Evolutionary conservation across 345 rosid genomes (phyloP).

Genomic region (Camelina hispida): DNA sequence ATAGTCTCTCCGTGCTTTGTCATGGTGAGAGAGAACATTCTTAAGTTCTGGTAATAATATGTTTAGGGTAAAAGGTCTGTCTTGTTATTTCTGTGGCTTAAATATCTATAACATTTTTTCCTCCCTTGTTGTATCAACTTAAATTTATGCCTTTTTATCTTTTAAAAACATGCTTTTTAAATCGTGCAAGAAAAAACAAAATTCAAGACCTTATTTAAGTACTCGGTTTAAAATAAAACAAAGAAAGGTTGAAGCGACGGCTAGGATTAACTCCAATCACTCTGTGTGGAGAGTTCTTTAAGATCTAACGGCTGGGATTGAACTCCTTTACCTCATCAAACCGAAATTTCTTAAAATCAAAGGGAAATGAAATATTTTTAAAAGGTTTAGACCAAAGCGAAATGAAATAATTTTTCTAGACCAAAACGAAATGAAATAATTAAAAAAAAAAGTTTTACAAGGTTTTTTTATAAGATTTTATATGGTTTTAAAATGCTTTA

Average conservation of each 20-base stretch:
- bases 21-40: conserved; percentile 8
- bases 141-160: not conserved
- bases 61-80: conserved; percentile 26
- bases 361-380: too few relatives aligned
- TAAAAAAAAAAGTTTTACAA: too few relatives aligned
- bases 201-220: not conserved
- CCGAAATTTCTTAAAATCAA: too few relatives aligned
- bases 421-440: too few relatives aligned
- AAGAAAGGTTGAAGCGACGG: not conserved
- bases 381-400: too few relatives aligned
- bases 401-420: too few relatives aligned
- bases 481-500: too few relatives aligned
- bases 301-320: not conserved
- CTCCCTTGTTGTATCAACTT: not conserved
- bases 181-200: not conserved
- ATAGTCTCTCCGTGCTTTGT: conserved; percentile 8
- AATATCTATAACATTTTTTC: conserved; percentile 1
- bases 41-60: conserved; percentile 21
- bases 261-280: not conserved
- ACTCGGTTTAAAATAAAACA: not conserved
- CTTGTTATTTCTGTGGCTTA: conserved; percentile 18
- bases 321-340: not conserved
- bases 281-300: not conserved
- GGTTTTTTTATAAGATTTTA: too few relatives aligned
- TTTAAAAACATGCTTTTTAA: not conserved